Evolutionary conservation across 805 yeast species (phyloP).

Genomic region (Metschnikowia matae): DNA sequence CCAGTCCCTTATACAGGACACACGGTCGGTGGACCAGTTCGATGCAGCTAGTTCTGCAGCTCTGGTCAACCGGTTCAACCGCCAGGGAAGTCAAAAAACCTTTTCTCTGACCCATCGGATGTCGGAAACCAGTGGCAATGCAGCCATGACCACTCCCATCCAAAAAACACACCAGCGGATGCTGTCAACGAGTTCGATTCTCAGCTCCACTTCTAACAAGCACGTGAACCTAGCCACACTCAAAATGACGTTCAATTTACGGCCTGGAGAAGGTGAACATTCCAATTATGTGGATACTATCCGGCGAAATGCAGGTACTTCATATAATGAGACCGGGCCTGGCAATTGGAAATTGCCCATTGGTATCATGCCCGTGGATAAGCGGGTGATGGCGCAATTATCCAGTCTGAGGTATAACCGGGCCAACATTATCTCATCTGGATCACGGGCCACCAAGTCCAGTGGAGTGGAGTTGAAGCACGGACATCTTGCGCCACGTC

Average conservation of each 20-base stretch:
- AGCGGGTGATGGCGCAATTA: constrained; percentile 20
- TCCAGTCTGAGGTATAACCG: constrained; percentile 18
- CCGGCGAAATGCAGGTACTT: constrained; percentile 43
- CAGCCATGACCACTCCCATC: background rate
- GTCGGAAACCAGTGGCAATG: background rate
- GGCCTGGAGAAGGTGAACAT: constrained; percentile 48
- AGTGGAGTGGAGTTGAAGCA: constrained; percentile 55
- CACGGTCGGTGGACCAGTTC: background rate
- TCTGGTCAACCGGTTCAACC: background rate
- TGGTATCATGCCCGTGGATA: constrained; percentile 49
- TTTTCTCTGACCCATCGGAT: background rate
- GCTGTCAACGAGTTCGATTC: constrained; percentile 33
- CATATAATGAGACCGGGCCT: constrained; percentile 46
- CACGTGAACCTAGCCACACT: constrained; percentile 37
- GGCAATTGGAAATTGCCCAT: constrained; percentile 48
- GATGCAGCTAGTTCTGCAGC: background rate
- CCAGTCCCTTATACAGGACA: background rate
- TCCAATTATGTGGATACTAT: constrained; percentile 47
- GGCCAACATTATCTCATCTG: constrained; percentile 3
- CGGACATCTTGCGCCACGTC: constrained; percentile 58
- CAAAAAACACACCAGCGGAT: constrained; percentile 11
- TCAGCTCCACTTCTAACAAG: constrained; percentile 29
- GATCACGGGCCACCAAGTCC: constrained; percentile 24
- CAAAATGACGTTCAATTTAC: constrained; percentile 31
- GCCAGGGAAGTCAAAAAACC: constrained; percentile 1